Percentiles rank a stretch among this genome's conserved stretches.
phyloP scores from a whole-genome alignment of 805 yeast species.

The Saccharomycopsis javanensis region DNA sequence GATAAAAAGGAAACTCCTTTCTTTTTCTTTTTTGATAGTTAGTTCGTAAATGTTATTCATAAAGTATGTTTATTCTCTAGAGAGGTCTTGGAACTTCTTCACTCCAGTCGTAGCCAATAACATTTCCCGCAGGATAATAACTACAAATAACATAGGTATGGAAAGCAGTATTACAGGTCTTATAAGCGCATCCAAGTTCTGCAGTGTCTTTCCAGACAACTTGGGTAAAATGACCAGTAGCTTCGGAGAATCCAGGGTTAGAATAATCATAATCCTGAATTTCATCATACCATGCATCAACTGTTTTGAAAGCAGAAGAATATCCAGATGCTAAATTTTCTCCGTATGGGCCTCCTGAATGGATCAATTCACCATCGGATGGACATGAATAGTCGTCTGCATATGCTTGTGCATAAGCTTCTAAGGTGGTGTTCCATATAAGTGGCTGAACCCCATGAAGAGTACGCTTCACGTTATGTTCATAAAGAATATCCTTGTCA shows the following conservation, averaged over 20 bases:
- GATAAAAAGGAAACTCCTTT: too few relatives aligned
- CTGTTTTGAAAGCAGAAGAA: conserved; percentile 37
- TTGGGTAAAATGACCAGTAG: conserved; percentile 77
- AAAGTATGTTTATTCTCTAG: background rate
- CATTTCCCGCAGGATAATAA: conserved; percentile 68
- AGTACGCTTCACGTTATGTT: conserved; percentile 52
- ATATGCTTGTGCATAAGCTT: conserved; percentile 44
- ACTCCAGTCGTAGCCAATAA: conserved; percentile 29
- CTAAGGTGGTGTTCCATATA: conserved; percentile 45
- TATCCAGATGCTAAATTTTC: conserved; percentile 75
- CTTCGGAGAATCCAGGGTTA: conserved; percentile 35
- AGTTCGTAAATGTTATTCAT: background rate
- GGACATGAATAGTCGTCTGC: conserved; percentile 47
- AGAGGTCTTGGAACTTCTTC: background rate
- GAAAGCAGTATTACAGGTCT: conserved; percentile 40
- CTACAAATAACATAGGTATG: conserved; percentile 64
- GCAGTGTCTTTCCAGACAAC: conserved; percentile 60
- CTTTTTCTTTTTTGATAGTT: too few relatives aligned
- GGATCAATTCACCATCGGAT: conserved; percentile 40
- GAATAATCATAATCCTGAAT: conserved; percentile 41
- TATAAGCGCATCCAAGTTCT: conserved; percentile 64
- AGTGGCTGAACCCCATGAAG: conserved; percentile 42
- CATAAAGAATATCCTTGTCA: conserved; percentile 35
- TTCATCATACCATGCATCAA: conserved; percentile 71
- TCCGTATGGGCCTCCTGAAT: conserved; percentile 60